Evolutionary conservation across 2,329 filamentous ascomycete species (phyloP), one percentile per base, ranked within the genome.

Genomic region (Pseudonectria foliicola): DNA sequence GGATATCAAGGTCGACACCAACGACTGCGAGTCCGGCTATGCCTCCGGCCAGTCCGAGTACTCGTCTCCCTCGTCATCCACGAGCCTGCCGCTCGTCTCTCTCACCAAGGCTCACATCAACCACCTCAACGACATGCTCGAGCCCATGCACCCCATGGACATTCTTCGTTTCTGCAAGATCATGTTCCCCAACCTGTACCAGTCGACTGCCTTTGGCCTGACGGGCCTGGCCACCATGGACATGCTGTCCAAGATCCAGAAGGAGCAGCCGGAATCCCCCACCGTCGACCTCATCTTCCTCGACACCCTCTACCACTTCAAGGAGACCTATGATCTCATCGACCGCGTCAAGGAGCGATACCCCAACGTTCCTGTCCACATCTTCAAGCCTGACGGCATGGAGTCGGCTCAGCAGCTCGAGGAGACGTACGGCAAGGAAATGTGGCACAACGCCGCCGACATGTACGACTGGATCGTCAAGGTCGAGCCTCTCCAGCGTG

Each of bases 381-480:
- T 90, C 49, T 96, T 86, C 77, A 89, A 85, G 71, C 92, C 92
- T 10, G 76, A 81, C 34, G 86, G 82, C 33, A 75, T 76, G 53
- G 74, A 82, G 37, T 88, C 74, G 0, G 72, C 75, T 13, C 75
- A 75, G 33, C 82, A 94, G 45, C 95, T 98, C 55, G 83, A 87
- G 59, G 68, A 74, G 42, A 81, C 78, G 53, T 87, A 95, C 57
- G 92, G 92, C 54, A 71, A 81, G 57, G 77, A 78, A 47, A 68
- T 96, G 31, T 98, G 89, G 80, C 84, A 95, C 59, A 76, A 70
- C 23, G 82, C 92, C 46, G 75, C 88, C 32, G 85, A 95, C 55
- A 75, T 90, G 54, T 98, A 98, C 65, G 92, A 98, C 72, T 96
- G 86, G 73, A 73, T 92, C 44, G 92, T 89, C 66, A 98, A 98